A percentile compares a stretch with the other conserved stretches of the same genome.
Evolutionary conservation across 306 rosid genomes (phyloP).

Genomic region (barrel medic (Medicago truncatula)): MtrunA17r5.0-ANR NC_053045.1:50087001-50087500

Average conservation of each 20-base stretch:
- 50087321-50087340: too few species aligned
- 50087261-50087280: neutral
- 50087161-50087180: slow-evolving; percentile 17
- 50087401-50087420: too few species aligned
- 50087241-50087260: neutral
- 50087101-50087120: slow-evolving; percentile 5
- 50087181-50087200: slow-evolving; percentile 20
- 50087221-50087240: neutral
- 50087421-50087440: too few species aligned
- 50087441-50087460: too few species aligned
- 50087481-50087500: too few species aligned
- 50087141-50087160: neutral
- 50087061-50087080: slow-evolving; percentile 15
- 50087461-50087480: too few species aligned
- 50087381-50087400: too few species aligned
- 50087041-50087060: slow-evolving; percentile 25
- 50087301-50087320: neutral
- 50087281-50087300: neutral
- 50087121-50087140: slow-evolving; percentile 18
- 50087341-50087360: too few species aligned
- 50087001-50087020: slow-evolving; percentile 26
- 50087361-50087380: too few species aligned
- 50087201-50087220: slow-evolving; percentile 29
- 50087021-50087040: slow-evolving; percentile 30
- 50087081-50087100: neutral